Percentiles rank a stretch among this genome's conserved stretches.
These are phyloP conservation scores for Petunia secreta DNA, from an alignment of 257 asterid genomes.

Conservation along the genomic window DNA sequence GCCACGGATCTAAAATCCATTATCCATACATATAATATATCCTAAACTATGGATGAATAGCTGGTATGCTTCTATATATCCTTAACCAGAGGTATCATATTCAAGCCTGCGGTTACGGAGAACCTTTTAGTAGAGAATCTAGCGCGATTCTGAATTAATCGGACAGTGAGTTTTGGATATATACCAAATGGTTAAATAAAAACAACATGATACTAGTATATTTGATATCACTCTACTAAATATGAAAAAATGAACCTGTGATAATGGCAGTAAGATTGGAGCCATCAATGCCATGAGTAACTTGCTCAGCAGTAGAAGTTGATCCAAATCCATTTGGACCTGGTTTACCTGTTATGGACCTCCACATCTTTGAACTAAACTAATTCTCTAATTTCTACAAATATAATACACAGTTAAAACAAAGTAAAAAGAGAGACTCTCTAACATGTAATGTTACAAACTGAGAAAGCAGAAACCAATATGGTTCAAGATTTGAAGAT, in stretches of 20 bases:
- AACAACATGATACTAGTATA: neutral
- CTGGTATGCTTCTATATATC: neutral
- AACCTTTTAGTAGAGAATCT: neutral
- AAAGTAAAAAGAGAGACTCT: neutral
- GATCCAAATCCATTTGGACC: slow-evolving; percentile 86
- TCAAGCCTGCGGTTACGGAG: neutral
- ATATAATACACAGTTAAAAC: neutral
- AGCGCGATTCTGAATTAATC: neutral
- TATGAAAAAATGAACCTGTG: slow-evolving; percentile 45
- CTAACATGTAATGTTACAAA: too few species aligned
- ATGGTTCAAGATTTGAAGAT: too few species aligned
- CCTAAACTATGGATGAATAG: neutral
- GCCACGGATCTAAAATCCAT: too few species aligned
- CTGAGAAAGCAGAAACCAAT: too few species aligned
- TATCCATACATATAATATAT: too few species aligned
- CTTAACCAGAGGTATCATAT: neutral
- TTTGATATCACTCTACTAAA: neutral
- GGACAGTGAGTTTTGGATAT: neutral
- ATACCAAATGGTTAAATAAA: neutral
- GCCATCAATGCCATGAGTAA: slow-evolving; percentile 65
- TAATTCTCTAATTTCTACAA: neutral
- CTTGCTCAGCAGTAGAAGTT: slow-evolving; percentile 75
- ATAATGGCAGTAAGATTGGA: slow-evolving; percentile 63
- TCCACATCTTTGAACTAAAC: slow-evolving; percentile 45
- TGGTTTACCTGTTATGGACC: slow-evolving; percentile 57